Base-by-base conservation (phyloP, 176 grass and related monocot genomes). In the Thalia dealbata region DNA sequence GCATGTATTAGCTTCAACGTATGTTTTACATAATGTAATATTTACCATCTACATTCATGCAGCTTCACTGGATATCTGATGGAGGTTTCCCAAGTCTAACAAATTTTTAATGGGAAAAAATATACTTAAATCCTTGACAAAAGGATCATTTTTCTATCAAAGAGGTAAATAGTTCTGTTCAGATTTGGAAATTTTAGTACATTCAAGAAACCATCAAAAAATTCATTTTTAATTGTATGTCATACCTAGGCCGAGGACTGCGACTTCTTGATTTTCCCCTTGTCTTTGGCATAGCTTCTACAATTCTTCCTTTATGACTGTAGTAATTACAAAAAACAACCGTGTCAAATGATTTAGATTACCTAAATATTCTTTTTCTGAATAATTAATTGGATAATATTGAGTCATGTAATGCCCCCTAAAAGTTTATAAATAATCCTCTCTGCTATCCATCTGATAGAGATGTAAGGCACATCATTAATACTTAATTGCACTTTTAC, bases 291-390 rank as follows among this genome's bases (percentile, higher is more conserved):
- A 83, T 52, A 1, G 50, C 60, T 75, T 99, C 95, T 69, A 91
- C 75, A 24, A 93, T 93, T 79, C 82, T 88, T 58, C 90, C 95
- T 81, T 93, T 93, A 12, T 86, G 83, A 51, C 95, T 97, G 83
- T 27, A 77, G 70, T 70, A 69, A 48, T 23, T 65, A 8, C 26
- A 23, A 2, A 74, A 74, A 10, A 58, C 14, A 23, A 58, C 10
- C 10, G 2, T 21, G 7, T 2, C 7, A 22, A 38, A 42, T 58
- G 10, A 35, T 10, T n/a, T n/a, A n/a, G n/a, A n/a, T n/a, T n/a
- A n/a, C n/a, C n/a, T n/a, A n/a, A n/a, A n/a, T n/a, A n/a, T n/a
- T n/a, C n/a, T n/a, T n/a, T n/a, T n/a, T n/a, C n/a, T n/a, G n/a
- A n/a, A n/a, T n/a, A n/a, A n/a, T n/a, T n/a, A n/a, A n/a, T n/a